A percentile compares a stretch with the other conserved stretches of the same genome.
phyloP scores from a whole-genome alignment of 371 early-diverging fungal genomes.

The Mortierella polycephala region DNA sequence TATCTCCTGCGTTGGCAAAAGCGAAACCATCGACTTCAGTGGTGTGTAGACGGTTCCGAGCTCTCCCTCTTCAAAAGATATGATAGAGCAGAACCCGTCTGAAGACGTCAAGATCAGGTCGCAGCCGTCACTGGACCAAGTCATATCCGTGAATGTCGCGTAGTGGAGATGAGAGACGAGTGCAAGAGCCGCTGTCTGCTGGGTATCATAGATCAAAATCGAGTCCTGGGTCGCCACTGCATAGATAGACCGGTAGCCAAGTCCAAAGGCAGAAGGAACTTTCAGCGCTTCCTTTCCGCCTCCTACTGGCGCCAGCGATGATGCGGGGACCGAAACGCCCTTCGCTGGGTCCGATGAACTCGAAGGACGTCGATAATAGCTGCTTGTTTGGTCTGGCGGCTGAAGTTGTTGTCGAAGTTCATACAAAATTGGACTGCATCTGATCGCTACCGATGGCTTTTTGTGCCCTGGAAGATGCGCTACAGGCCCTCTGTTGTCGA shows the following conservation, averaged over 20 bases:
- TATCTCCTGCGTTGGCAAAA: conserved; percentile 13
- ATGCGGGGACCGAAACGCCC: not conserved
- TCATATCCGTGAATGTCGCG: conserved; percentile 88
- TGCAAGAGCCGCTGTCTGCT: conserved; percentile 76
- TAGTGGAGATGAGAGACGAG: conserved; percentile 87
- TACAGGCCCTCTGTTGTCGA: conserved; percentile 66
- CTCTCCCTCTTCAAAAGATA: conserved; percentile 75
- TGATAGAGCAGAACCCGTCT: conserved; percentile 92
- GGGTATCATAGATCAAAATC: conserved; percentile 90
- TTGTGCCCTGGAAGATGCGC: conserved; percentile 75
- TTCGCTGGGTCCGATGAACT: not conserved
- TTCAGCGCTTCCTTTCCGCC: conserved; percentile 6
- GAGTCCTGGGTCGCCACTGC: conserved; percentile 89
- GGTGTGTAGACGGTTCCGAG: conserved; percentile 59
- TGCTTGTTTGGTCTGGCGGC: conserved; percentile 9
- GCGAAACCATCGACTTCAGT: conserved; percentile 26
- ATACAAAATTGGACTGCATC: conserved; percentile 75
- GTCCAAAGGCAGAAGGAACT: conserved; percentile 55
- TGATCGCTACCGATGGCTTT: conserved; percentile 84
- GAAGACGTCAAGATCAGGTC: conserved; percentile 81
- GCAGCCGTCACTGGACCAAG: conserved; percentile 87
- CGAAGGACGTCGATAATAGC: conserved; percentile 11
- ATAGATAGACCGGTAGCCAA: conserved; percentile 84
- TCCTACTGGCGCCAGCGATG: conserved; percentile 3
- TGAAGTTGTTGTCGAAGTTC: conserved; percentile 52